Conservation (phyloP, 1,139 yeast species). For the Debaryomyces subglobosus region DNA sequence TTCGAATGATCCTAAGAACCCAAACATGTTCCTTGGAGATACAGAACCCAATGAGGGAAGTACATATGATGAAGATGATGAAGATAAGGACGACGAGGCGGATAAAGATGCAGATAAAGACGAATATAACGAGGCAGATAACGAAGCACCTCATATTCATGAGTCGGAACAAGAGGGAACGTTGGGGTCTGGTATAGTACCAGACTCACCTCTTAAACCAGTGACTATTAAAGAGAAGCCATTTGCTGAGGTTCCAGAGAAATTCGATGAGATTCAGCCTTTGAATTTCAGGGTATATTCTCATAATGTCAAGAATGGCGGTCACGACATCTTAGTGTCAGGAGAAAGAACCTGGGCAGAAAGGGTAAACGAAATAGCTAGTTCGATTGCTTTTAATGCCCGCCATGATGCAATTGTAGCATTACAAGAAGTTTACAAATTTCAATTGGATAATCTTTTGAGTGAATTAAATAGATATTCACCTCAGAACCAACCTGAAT, state of each 20-base stretch:
- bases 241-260: slow-evolving; percentile 20
- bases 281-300: slow-evolving; percentile 38
- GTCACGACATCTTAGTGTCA: slow-evolving; percentile 25
- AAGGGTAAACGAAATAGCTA: slow-evolving; percentile 27
- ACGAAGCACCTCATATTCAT: slow-evolving; percentile 19
- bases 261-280: slow-evolving; percentile 19
- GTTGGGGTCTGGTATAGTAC: slow-evolving; percentile 12
- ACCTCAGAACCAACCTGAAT: slow-evolving; percentile 25
- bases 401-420: slow-evolving; percentile 31
- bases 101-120: too few species aligned
- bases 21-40: slow-evolving; percentile 28
- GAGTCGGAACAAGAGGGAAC: slow-evolving; percentile 18
- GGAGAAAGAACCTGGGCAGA: slow-evolving; percentile 38
- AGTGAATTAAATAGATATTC: slow-evolving; percentile 29
- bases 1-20: slow-evolving; percentile 17
- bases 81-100: not conserved
- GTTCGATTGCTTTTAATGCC: slow-evolving; percentile 33
- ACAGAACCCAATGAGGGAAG: not conserved
- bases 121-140: slow-evolving; percentile 20
- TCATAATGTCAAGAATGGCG: slow-evolving; percentile 44
- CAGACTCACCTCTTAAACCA: slow-evolving; percentile 14
- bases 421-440: slow-evolving; percentile 40
- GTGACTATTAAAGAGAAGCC: slow-evolving; percentile 22
- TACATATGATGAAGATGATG: not conserved
- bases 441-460: slow-evolving; percentile 37